Evolutionary conservation across 2,329 filamentous ascomycete species (phyloP), one percentile per base, ranked within the genome.

Genomic region (Xylaria sp.): DNA sequence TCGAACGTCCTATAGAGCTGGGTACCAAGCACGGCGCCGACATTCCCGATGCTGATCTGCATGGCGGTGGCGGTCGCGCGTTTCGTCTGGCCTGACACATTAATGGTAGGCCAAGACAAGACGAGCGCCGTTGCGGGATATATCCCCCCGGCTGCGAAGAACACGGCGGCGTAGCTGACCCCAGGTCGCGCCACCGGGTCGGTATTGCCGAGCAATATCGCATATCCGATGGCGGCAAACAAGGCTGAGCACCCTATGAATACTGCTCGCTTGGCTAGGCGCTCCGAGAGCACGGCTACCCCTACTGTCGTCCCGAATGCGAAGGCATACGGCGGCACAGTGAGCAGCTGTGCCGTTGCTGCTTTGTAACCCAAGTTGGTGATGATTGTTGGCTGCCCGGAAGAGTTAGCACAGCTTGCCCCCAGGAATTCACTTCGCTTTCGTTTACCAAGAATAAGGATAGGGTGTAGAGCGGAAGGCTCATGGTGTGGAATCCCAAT

Each of bases 31-130:
- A 91, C 86, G 0, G 87, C 88, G 0, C 88, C 89, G 1, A 89
- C 71, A 65, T 90, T 91, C 0, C 88, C 89, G 52, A 91, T 87
- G 9, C 85, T 88, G 59, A 91, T 90, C 67, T 90, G 88, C 83
- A 91, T 85, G 0, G 86, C 89, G 48, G 88, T 90, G 2, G 85
- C 86, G 3, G 87, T 85, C 1, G 86, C 87, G 0, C 89, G 80
- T 74, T 91, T 91, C 0, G 87, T 90, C 74, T 90, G 87, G 0
- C 87, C 87, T 0, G 86, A 87, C 0, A 91, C 86, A 60, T 91
- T 91, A 72, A 89, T 90, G 1, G 88, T 88, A 0, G 88, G 87
- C 88, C 89, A 91, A 1, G 85, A 87, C 0, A 91, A 78, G 0
- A 87, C 83, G 2, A 90, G 80, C 0, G 87, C 87, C 0, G 81